phyloP scores from a whole-genome alignment of 1,284 basidiomycete species.

The Leccinum subrobustum region DNA sequence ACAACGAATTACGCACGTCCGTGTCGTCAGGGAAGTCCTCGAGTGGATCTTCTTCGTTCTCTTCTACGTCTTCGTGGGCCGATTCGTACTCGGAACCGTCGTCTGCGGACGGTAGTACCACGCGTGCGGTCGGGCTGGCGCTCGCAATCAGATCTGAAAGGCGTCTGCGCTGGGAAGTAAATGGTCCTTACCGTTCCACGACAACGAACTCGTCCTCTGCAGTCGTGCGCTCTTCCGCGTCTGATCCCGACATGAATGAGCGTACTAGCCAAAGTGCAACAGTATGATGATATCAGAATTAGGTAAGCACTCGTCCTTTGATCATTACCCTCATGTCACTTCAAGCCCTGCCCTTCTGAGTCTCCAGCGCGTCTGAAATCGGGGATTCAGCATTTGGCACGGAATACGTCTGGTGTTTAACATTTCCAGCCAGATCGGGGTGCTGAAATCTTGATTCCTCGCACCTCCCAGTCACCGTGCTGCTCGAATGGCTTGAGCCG shows the following conservation, averaged over 20 bases:
- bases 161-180: neutral
- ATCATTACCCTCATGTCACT: no score
- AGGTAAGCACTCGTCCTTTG: conserved; percentile 2
- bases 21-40: conserved; percentile 62
- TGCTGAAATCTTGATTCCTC: no score
- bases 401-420: no score
- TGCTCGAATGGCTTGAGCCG: no score
- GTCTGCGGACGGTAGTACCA: conserved; percentile 41
- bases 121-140: conserved; percentile 39
- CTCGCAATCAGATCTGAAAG: conserved; percentile 3
- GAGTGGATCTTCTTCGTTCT: conserved; percentile 50
- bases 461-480: no score
- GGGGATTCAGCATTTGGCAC: no score
- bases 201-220: conserved; percentile 24
- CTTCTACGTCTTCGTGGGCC: conserved; percentile 47
- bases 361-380: no score
- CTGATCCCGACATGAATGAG: conserved; percentile 27
- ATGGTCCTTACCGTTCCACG: conserved; percentile 26
- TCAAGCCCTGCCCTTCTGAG: no score
- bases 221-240: conserved; percentile 7
- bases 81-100: conserved; percentile 39
- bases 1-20: conserved; percentile 47
- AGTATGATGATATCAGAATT: conserved; percentile 1
- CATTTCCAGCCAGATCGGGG: no score
- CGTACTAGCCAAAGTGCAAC: conserved; percentile 4